phyloP scores from a whole-genome alignment of 2,329 filamentous ascomycete genomes.

The Aspergillus flavus region DNA sequence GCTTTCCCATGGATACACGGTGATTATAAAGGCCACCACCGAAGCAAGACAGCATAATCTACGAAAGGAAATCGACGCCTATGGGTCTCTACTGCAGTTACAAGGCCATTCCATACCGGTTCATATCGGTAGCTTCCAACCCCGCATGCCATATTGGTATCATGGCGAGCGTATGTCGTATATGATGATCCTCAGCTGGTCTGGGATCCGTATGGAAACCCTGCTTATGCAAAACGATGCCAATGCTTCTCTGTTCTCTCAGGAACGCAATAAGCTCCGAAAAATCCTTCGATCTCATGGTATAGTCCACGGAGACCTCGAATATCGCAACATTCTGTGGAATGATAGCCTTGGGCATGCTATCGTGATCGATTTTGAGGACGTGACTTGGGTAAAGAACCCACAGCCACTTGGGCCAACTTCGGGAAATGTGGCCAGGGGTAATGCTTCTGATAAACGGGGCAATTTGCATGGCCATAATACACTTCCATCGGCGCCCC shows the following conservation, averaged over 20 bases:
- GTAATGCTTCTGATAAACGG: neutral
- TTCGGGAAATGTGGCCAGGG: neutral
- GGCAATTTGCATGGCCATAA: neutral
- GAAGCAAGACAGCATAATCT: slow-evolving; percentile 22
- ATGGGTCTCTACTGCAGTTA: slow-evolving; percentile 22
- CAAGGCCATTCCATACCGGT: slow-evolving; percentile 31
- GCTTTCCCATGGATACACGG: slow-evolving; percentile 29
- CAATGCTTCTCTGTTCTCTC: slow-evolving; percentile 15
- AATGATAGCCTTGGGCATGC: slow-evolving; percentile 18
- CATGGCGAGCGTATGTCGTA: slow-evolving; percentile 24
- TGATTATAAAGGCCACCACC: slow-evolving; percentile 31
- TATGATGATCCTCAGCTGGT: slow-evolving; percentile 26
- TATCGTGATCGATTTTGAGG: slow-evolving; percentile 31
- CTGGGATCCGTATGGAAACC: slow-evolving; percentile 13
- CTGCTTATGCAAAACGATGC: slow-evolving; percentile 17
- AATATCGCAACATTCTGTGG: slow-evolving; percentile 31
- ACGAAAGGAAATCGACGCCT: slow-evolving; percentile 27
- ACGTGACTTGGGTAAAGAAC: slow-evolving; percentile 22
- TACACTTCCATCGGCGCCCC: neutral
- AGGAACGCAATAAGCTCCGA: slow-evolving; percentile 20
- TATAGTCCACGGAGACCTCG: slow-evolving; percentile 22
- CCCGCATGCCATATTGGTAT: slow-evolving; percentile 27
- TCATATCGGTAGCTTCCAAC: slow-evolving; percentile 27
- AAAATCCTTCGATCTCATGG: slow-evolving; percentile 17
- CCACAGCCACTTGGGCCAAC: neutral